Evolutionary conservation across 2,329 filamentous ascomycete species (phyloP), one percentile per base, ranked within the genome.

Genomic region (Pseudogymnoascus sp.): DNA sequence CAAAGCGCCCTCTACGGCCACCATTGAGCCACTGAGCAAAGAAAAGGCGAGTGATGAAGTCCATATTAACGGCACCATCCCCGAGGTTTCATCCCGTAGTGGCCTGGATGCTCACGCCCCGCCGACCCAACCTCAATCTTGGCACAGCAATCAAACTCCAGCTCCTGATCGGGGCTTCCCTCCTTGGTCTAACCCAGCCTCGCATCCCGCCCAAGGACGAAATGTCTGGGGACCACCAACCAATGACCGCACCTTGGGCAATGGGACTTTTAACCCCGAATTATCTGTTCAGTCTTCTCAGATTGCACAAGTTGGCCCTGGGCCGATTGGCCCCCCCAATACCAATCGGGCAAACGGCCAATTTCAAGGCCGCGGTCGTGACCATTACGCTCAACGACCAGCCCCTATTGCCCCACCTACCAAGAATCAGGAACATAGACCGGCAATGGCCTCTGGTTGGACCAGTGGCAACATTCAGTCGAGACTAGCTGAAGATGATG

Each of bases 221-320:
- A 90, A 88, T 70, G 87, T 92, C 15, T 92, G 89, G 89, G 89
- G 86, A 15, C 84, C 88, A 44, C 87, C 86, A n/a, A 84, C 84
- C 61, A 87, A 83, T 68, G 86, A 90, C 66, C 82, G 86, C 61
- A 86, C 84, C 9, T 84, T 92, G 17, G 89, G 89, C 3, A 92
- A 92, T 71, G 89, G 89, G 44, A 91, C 88, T 0, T 92, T 92
- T 69, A 85, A 83, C 62, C 80, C 84, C 10, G 84, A 85, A 66
- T 78, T 88, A 60, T 80, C 79, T 72, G 42, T 74, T 74, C 15
- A 73, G 6, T 69, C 72, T 29, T 70, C 71, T 36, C 68, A 71
- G 55, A 62, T 63, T 27, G 21, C 59, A 62, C 62, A 67, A 33
- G 62, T 68, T 35, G 66, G 65, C 55, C 72, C 72, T 48, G 71